Conservation (phyloP, 257 asterid species). For the Voacanga thouarsii region DNA sequence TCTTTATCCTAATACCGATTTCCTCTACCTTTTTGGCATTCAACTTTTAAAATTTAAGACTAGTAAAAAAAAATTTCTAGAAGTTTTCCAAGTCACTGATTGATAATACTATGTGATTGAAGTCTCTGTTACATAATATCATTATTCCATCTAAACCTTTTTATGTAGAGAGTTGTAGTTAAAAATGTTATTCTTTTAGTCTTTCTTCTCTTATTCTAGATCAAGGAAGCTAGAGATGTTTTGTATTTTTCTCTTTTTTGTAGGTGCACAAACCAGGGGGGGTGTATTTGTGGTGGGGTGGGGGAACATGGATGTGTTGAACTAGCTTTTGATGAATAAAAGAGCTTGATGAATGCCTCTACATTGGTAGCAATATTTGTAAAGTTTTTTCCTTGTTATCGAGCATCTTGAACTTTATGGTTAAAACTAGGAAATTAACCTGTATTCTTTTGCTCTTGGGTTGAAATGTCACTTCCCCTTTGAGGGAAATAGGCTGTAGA, state of each 20-base stretch:
- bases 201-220: neutral
- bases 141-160: neutral
- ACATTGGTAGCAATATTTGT: too few relatives aligned
- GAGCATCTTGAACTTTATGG: neutral
- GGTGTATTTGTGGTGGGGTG: too few relatives aligned
- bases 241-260: neutral
- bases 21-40: neutral
- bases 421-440: neutral
- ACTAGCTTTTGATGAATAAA: too few relatives aligned
- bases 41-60: neutral
- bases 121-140: neutral
- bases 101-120: neutral
- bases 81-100: neutral
- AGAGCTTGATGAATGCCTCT: too few relatives aligned
- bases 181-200: neutral
- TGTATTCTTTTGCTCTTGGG: neutral
- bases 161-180: neutral
- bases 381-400: too few relatives aligned
- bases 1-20: slow-evolving; percentile 12
- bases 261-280: too few relatives aligned
- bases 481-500: neutral
- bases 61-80: neutral
- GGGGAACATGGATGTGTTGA: too few relatives aligned
- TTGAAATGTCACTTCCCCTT: neutral
- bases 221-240: neutral